Percentiles rank a stretch among this genome's conserved stretches.
Evolutionary conservation across 345 rosid genomes (phyloP).

Genomic region (Luvunga scandens): DNA sequence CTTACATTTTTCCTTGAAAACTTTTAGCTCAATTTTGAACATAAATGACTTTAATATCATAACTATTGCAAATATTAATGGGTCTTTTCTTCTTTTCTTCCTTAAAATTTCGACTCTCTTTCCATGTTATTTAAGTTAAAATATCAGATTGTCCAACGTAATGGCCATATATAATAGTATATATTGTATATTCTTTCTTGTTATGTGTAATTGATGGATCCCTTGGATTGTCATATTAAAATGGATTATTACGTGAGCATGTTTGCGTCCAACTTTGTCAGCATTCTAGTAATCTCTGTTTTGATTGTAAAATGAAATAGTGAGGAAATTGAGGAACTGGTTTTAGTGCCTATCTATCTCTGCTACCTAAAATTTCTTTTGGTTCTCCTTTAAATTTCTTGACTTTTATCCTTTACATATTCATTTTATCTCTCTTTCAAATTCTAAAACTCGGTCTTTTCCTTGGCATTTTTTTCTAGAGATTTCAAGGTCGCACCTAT

Average conservation of each 20-base stretch:
- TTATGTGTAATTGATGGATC: neutral
- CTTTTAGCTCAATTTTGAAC: neutral
- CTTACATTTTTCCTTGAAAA: neutral
- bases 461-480: slow-evolving; percentile 44
- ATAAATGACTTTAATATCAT: slow-evolving; percentile 1
- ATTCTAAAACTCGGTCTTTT: neutral
- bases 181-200: neutral
- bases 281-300: neutral
- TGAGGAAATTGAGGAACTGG: neutral
- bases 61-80: neutral
- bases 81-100: neutral
- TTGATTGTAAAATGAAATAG: neutral
- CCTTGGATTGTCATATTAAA: neutral
- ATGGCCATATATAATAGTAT: neutral
- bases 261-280: neutral
- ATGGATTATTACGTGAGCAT: neutral
- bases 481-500: slow-evolving; percentile 94
- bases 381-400: neutral
- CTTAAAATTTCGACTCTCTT: neutral
- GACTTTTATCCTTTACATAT: neutral
- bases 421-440: neutral
- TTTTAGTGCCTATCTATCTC: neutral
- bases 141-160: neutral
- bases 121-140: neutral
- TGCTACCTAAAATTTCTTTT: neutral